Conservation (phyloP, 1,284 basidiomycete genomes). For the Lentinula novae-zelandiae region DNA sequence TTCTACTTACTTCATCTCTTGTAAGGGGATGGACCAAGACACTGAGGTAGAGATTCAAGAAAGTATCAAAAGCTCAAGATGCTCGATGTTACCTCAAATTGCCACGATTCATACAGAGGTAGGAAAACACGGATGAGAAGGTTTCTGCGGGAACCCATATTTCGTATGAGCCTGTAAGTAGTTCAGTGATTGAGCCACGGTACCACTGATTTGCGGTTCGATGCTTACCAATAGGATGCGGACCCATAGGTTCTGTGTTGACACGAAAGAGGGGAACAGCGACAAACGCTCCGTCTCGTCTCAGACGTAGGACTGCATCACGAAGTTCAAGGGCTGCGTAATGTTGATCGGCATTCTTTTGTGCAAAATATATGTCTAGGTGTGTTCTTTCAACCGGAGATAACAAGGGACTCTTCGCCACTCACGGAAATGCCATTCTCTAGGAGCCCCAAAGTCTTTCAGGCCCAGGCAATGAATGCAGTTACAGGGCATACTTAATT, state of each 20-base stretch:
- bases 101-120: constrained; percentile 63
- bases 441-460: constrained; percentile 23
- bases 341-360: constrained; percentile 58
- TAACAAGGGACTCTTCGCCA: not conserved
- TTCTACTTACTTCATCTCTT: constrained; percentile 50
- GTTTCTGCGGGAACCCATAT: constrained; percentile 74
- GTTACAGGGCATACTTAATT: constrained; percentile 48
- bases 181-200: not conserved
- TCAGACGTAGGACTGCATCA: constrained; percentile 64
- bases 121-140: constrained; percentile 69
- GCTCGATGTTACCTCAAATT: constrained; percentile 49
- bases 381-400: not conserved
- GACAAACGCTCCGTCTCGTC: constrained; percentile 71
- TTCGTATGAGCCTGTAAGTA: constrained; percentile 62
- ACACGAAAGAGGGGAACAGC: constrained; percentile 72
- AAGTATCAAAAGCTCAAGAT: too few relatives aligned
- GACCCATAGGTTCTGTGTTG: constrained; percentile 64
- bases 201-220: too few relatives aligned
- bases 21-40: constrained; percentile 72
- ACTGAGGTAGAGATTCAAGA: constrained; percentile 19
- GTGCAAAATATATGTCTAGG: constrained; percentile 74
- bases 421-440: constrained; percentile 79
- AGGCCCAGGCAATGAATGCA: not conserved
- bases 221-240: constrained; percentile 67
- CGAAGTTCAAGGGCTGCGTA: constrained; percentile 62